A percentile compares a stretch with the other conserved stretches of the same genome.
Conservation (phyloP, 75 land plant species). For the Pinus taeda region DNA sequence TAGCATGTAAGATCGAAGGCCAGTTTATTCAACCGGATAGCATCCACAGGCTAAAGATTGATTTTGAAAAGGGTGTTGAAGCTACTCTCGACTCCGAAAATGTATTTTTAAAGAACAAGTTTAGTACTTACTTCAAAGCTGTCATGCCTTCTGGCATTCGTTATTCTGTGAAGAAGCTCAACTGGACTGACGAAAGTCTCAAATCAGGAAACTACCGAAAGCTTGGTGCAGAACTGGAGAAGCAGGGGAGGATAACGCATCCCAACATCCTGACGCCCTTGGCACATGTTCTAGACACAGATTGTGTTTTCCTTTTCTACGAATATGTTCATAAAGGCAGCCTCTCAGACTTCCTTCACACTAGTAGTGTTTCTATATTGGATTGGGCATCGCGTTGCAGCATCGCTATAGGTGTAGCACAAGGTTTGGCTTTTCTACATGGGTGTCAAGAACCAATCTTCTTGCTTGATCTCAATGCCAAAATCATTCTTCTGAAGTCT, state of each 20-base stretch:
- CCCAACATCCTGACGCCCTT: conserved; percentile 70
- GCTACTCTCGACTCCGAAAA: conserved; percentile 33
- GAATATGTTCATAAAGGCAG: conserved; percentile 60
- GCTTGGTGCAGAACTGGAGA: conserved; percentile 42
- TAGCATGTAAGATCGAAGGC: background rate
- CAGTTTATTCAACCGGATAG: conserved; percentile 28
- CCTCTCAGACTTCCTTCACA: conserved; percentile 61
- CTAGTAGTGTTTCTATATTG: conserved; percentile 15
- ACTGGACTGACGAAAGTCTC: conserved; percentile 50
- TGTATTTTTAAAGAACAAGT: conserved; percentile 40
- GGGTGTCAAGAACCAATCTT: conserved; percentile 43
- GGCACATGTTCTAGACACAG: conserved; percentile 47
- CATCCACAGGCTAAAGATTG: conserved; percentile 34
- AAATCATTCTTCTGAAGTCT: conserved; percentile 57
- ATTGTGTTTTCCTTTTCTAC: conserved; percentile 56
- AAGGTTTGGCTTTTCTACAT: conserved; percentile 73
- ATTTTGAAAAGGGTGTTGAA: conserved; percentile 50
- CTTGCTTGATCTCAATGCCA: conserved; percentile 64
- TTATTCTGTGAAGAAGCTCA: conserved; percentile 67
- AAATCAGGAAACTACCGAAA: conserved; percentile 32
- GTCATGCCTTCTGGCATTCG: conserved; percentile 55
- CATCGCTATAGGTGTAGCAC: conserved; percentile 61
- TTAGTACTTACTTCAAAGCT: conserved; percentile 59
- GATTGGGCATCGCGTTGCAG: conserved; percentile 72
- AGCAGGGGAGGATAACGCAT: conserved; percentile 45